Conservation (phyloP, 2,329 filamentous ascomycete genomes). For the Alternaria burnsii region DNA sequence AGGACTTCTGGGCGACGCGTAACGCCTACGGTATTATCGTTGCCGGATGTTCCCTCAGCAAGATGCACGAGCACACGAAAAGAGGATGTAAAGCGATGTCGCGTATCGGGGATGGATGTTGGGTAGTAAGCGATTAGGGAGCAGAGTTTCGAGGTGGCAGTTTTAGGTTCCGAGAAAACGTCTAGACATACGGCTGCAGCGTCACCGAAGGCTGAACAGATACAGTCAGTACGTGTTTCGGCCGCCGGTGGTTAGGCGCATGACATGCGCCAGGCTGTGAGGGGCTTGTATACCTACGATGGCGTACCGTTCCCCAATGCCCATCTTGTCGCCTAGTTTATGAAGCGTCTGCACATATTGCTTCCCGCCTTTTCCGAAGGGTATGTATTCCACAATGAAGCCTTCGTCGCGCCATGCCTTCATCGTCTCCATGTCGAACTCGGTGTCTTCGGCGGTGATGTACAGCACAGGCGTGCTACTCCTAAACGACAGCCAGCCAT, state of each 20-base stretch:
- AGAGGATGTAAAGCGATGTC: slow-evolving; percentile 54
- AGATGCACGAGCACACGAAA: slow-evolving; percentile 66
- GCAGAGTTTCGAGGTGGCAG: slow-evolving; percentile 60
- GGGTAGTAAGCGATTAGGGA: slow-evolving; percentile 72
- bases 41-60: slow-evolving; percentile 48
- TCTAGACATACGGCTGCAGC: slow-evolving; percentile 68
- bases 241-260: neutral
- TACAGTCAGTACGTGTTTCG: slow-evolving; percentile 13
- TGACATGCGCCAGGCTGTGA: slow-evolving; percentile 11
- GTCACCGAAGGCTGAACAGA: slow-evolving; percentile 64
- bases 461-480: slow-evolving; percentile 57
- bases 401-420: slow-evolving; percentile 68
- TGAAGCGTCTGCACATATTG: slow-evolving; percentile 59
- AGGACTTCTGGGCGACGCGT: slow-evolving; percentile 59
- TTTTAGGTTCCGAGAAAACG: slow-evolving; percentile 64
- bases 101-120: slow-evolving; percentile 62
- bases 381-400: slow-evolving; percentile 66
- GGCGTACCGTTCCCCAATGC: slow-evolving; percentile 68
- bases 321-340: slow-evolving; percentile 62
- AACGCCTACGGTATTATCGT: slow-evolving; percentile 59
- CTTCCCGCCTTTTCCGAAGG: slow-evolving; percentile 60
- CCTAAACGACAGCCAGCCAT: slow-evolving; percentile 52
- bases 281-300: slow-evolving; percentile 63
- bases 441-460: slow-evolving; percentile 61
- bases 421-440: slow-evolving; percentile 64